Evolutionary conservation across 106 monocot species (phyloP), one percentile per base, ranked within the genome.

Genomic region (Allium fistulosum): DNA sequence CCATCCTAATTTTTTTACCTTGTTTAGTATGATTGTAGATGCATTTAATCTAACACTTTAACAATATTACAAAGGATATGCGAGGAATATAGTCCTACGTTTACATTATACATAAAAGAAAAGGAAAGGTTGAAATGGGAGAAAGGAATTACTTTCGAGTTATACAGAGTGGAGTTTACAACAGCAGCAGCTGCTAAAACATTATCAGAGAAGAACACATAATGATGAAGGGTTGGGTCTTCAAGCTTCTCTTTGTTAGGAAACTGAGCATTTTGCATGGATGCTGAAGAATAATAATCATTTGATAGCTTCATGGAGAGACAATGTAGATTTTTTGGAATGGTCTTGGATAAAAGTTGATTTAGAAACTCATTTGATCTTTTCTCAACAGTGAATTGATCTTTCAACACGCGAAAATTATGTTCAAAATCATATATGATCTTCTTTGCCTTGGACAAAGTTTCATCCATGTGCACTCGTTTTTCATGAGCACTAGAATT

Each of bases 311-410:
- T 80, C 65, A 92, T 63, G 0, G 92, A 77, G 63, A 92, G 88
- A 53, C 92, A 92, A 68, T 92, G 92, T 37, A 92, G 85, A 62
- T 83, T 85, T 75, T 85, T 92, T 0, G 92, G 88, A 45, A 92
- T 26, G 12, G 92, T 81, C 82, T 92, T 92, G 17, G 92, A 85
- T 10, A 82, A 76, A 75, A 88, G 76, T 67, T 92, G 92, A 65
- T 75, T 79, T 37, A 92, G 66, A 62, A 78, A 85, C 8, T 64
- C 18, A n/a, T 68, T 57, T 63, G 83, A 80, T 52, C 80, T 88
- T 61, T 69, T 85, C 28, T 92, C 73, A 48, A 61, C 61, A 0
- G 67, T 68, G 16, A 88, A 66, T 61, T 82, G 78, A 28, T 78
- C 84, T 53, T 88, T 82, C 0, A 84, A 77, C 16, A 85, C 76